phyloP scores from a whole-genome alignment of 1,284 basidiomycete genomes.

The Ganoderma lucidum region DNA sequence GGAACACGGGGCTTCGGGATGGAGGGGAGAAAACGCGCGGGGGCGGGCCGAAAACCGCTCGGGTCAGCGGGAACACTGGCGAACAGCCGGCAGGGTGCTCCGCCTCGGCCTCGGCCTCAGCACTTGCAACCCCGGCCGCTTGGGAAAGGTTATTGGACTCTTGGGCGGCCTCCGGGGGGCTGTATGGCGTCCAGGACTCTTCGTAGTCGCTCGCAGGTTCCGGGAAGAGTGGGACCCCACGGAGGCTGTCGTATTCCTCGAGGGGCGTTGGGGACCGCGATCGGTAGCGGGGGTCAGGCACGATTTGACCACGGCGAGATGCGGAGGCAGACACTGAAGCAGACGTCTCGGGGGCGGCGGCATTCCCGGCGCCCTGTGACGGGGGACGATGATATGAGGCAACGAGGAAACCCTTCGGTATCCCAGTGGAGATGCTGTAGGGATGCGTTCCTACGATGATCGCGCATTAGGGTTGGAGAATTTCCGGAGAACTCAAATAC shows the following conservation, averaged over 20 bases:
- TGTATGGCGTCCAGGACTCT: constrained; percentile 1
- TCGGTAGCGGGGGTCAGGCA: not conserved
- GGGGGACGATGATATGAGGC: not conserved
- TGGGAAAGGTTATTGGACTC: not conserved
- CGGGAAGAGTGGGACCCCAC: not conserved
- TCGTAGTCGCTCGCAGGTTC: constrained; percentile 8
- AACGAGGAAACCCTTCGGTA: not conserved
- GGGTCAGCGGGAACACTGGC: not conserved
- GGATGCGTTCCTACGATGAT: not conserved
- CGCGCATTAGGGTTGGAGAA: not conserved
- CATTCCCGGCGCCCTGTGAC: not conserved
- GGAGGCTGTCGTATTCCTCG: constrained; percentile 7
- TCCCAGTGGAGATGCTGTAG: not conserved
- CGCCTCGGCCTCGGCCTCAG: not conserved
- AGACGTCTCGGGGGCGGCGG: not conserved
- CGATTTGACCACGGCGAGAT: not conserved
- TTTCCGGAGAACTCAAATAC: not conserved
- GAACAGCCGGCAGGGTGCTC: not conserved
- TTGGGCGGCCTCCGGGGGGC: not conserved
- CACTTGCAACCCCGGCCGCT: not conserved
- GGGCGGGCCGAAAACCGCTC: not conserved
- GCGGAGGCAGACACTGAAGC: not conserved
- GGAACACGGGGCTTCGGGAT: not conserved
- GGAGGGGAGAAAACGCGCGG: not conserved
- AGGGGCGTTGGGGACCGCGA: not conserved